Base-by-base conservation (phyloP, 495 filamentous ascomycete species). In the Lasiosphaeriaceae sp. region DNA sequence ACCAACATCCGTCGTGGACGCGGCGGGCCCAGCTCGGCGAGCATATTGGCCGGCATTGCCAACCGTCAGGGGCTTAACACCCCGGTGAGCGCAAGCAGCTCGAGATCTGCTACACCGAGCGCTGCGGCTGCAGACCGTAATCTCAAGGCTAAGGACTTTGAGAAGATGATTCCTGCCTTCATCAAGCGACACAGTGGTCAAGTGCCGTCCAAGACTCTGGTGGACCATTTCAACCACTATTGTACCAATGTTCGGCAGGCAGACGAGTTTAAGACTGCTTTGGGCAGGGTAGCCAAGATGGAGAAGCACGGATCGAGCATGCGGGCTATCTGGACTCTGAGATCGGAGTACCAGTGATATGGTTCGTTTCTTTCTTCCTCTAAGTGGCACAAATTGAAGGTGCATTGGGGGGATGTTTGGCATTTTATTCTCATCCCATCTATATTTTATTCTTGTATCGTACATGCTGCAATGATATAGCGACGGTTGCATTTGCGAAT, bases 121-220 rank as follows among this genome's bases (percentile, higher is more conserved):
- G 19, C 34, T 7, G 50, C 44, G 26, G 19, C 34, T 7, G 50
- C 44, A 26, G 59, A 61, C 51, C 59, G 61, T n/a, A 68, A 60
- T 29, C 44, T 72, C 60, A 65, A 59, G 52, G 64, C 67, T 5
- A 73, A 66, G 54, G 84, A 90, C 58, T 89, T 96, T 65, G 74
- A 87, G 54, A 82, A 77, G 54, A 77, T 90, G 75, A 92, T 96
- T 37, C 82, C 84, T 11, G 80, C 85, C 41, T 96, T 86, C 58
- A 81, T 96, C 47, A 74, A 74, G 26, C 69, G 80, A 14, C 90
- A 93, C 55, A 86, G 85, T 2, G 90, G 90, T 1, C 74, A 79
- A 14, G 89, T 85, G 7, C 82, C 85, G 23, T 90, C 85, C 17
- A 87, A 91, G 73, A 77, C 85, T 70, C 71, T 96, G 58, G 84